Evolutionary conservation across 345 rosid genomes (phyloP), one percentile per base, ranked within the genome.

Genomic region (Gossypium mustelinum): DNA sequence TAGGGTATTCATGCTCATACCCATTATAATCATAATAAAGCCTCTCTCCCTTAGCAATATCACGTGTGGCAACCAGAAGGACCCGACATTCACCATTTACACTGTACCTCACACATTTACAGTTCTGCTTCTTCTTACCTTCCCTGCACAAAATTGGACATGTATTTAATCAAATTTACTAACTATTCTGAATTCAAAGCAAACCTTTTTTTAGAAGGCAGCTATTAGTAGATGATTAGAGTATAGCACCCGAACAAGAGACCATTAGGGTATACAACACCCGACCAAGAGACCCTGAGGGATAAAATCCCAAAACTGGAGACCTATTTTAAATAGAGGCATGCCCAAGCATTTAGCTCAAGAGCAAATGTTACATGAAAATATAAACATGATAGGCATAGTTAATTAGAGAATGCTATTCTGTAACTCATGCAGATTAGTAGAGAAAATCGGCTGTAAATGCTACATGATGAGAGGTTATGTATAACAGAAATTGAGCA

Each of bases 1-100:
- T 94, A 10, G 98, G 98, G 77, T 94, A 94, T 78, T 89, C 97
- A 73, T 94, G 86, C 86, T 92, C 97, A 76, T 90, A 85, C 73
- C 97, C 98, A 81, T 94, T 94, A 77, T 94, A 94, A 81, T 94
- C 97, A 84, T 94, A 94, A 73, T 94, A 94, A 45, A 94, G 94
- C 80, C 94, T 89, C 84, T 94, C 97, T 20, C 97, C 97, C 83
- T 82, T 85, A 8, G 89, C 76, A 74, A 94, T 92, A 73, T 92
- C 98, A 11, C 93, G 89, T 43, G 89, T 94, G 27, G 97, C 97
- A 78, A 94, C 96, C 86, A 94, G 78, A 82, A 92, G 80, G 73
- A 92, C 98, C 78, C 93, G 79, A 79, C 94, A 89, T 79, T 94
- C 97, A 4, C 97, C 93, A 22, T 90, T 84, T 63, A 90, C 85